Conservation (phyloP, 441 rosid species). For the Corymbia citriodora region DNA sequence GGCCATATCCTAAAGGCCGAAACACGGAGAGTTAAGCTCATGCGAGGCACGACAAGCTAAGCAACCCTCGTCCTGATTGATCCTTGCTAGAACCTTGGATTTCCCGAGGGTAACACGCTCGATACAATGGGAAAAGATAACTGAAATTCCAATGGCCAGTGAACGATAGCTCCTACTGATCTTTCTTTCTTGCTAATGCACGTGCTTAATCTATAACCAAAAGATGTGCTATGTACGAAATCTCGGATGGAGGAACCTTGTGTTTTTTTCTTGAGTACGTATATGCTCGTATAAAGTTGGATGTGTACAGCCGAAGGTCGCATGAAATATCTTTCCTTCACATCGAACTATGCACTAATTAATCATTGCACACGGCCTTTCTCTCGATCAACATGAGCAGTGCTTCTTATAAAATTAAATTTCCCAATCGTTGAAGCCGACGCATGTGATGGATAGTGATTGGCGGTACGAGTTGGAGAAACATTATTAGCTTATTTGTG, state of each 20-base stretch:
- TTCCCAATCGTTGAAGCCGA: background rate
- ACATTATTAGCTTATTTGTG: background rate
- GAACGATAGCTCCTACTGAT: background rate
- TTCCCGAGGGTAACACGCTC: background rate
- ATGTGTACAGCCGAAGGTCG: background rate
- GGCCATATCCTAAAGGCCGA: background rate
- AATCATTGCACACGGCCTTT: background rate
- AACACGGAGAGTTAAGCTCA: background rate
- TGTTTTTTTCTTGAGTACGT: background rate
- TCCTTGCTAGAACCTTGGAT: background rate
- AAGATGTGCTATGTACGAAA: background rate
- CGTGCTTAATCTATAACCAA: background rate
- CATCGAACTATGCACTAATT: background rate
- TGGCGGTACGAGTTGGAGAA: fast-evolving
- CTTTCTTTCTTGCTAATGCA: background rate
- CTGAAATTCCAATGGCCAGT: background rate
- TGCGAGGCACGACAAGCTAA: background rate
- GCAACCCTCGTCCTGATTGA: background rate
- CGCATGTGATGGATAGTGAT: background rate
- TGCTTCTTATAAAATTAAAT: background rate
- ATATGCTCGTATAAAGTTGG: background rate
- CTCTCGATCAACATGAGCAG: background rate
- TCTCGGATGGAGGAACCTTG: background rate
- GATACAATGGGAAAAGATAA: background rate
- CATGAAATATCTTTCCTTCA: background rate